Conservation (phyloP, 441 rosid species). For the Syzygium malaccense region DNA sequence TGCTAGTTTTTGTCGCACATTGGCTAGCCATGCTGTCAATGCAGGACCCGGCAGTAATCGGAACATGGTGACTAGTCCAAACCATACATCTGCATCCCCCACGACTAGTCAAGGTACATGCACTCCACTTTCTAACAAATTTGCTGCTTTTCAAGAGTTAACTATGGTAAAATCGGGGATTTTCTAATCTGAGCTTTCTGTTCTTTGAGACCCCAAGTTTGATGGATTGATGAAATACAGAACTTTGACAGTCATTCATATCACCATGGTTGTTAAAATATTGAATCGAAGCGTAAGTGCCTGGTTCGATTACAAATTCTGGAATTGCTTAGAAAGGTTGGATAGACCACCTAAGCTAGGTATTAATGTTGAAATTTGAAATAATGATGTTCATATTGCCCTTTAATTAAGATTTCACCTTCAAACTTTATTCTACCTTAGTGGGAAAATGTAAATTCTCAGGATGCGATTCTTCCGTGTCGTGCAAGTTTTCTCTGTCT, state of each 20-base stretch:
- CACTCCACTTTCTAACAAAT: not conserved
- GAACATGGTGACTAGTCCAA: constrained; percentile 75
- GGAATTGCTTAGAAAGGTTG: not conserved
- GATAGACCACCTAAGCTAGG: not conserved
- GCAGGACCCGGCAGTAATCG: constrained; percentile 94
- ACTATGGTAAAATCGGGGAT: not conserved
- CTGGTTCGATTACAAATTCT: not conserved
- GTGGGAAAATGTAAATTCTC: not conserved
- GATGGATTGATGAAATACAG: not conserved
- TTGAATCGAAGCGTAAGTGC: not conserved
- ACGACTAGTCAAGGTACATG: constrained; percentile 74
- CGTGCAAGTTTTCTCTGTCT: not conserved
- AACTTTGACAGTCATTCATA: not conserved
- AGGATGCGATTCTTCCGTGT: not conserved
- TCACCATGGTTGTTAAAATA: not conserved
- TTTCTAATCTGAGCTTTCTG: not conserved
- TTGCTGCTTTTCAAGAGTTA: not conserved
- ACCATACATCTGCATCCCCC: constrained; percentile 73
- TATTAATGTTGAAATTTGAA: not conserved
- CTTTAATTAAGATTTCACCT: not conserved
- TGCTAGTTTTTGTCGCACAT: constrained; percentile 98
- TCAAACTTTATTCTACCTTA: not conserved
- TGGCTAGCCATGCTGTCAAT: constrained; percentile 95
- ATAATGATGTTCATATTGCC: not conserved
- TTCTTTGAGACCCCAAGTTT: not conserved